phyloP scores from a whole-genome alignment of 1,139 yeast genomes.

The Debaryomyces psychrophilus region DNA sequence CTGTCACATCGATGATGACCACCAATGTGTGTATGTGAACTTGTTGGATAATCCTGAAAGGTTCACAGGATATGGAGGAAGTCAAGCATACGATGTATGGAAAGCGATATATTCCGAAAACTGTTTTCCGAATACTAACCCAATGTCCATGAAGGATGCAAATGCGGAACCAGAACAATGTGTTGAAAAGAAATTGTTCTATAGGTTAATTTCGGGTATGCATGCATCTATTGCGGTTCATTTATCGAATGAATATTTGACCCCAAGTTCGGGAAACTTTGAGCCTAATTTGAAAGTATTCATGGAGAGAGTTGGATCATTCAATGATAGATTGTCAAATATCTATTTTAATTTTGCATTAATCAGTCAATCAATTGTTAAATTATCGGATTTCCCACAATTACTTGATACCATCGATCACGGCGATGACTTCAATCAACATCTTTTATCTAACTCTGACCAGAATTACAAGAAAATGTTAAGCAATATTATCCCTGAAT shows the following conservation, averaged over 20 bases:
- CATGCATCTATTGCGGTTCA: conserved; percentile 97
- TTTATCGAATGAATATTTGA: conserved; percentile 80
- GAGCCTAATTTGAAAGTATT: conserved; percentile 81
- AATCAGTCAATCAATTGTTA: conserved; percentile 78
- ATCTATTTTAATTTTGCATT: conserved; percentile 92
- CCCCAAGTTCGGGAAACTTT: conserved; percentile 75
- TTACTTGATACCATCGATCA: conserved; percentile 31
- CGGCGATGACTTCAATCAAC: conserved; percentile 30
- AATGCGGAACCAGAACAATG: conserved; percentile 57
- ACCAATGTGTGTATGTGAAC: conserved; percentile 77
- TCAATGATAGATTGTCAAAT: conserved; percentile 86
- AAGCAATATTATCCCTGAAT: conserved; percentile 31
- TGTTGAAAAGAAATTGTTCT: conserved; percentile 83
- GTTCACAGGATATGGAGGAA: conserved; percentile 94
- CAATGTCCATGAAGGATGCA: conserved; percentile 34
- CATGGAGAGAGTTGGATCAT: conserved; percentile 86
- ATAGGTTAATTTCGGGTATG: conserved; percentile 86
- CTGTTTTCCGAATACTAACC: conserved; percentile 67
- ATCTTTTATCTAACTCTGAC: conserved; percentile 48
- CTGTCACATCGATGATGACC: conserved; percentile 64
- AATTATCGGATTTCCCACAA: conserved; percentile 44
- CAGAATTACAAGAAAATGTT: conserved; percentile 48
- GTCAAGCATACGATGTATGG: conserved; percentile 93
- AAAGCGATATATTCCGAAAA: conserved; percentile 87
- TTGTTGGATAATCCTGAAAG: conserved; percentile 90